Evolutionary conservation across 352 stramenopile species (phyloP), one percentile per base, ranked within the genome.

Genomic region (Globisporangium camurandrum): DNA sequence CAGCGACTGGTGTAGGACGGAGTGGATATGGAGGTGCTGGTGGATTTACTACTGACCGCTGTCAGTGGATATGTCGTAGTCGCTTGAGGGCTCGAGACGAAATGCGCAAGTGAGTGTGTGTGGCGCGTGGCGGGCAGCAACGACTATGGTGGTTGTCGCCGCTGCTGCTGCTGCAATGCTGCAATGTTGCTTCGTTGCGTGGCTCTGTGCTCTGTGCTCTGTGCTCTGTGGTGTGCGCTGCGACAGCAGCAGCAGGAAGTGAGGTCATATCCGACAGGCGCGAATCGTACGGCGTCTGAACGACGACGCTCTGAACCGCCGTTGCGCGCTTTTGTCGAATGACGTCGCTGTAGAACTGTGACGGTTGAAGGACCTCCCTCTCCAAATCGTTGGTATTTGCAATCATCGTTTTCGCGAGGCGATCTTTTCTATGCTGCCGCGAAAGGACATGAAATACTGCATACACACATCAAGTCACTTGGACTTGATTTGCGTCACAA

Each of bases 101-200:
- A 57, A 57, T 51, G 49, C 19, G 27, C 20, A 55, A 55, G 40
- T 48, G 46, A 24, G 37, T 22, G 14, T 47, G n/a, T 16, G 24
- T 37, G 42, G 42, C 23, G 24, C 42, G 20, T 37, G 31, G 31
- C 31, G n/a, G 31, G 4, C 31, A 37, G 39, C 39, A 44, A 44
- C 38, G 38, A n/a, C n/a, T n/a, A n/a, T n/a, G n/a, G n/a, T n/a
- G n/a, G n/a, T n/a, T n/a, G 38, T 19, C 30, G 30, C 6, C 30
- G 30, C 30, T 34, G 30, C 30, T 34, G 30, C 30, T 34, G 30
- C 30, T 34, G n/a, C n/a, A 34, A 6, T 34, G 30, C 30, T 34
- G 30, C 11, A 11, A 6, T 34, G 11, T 11, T 34, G 30, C 30
- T 34, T 6, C 30, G 30, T 11, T 34, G 31, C 10, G 31, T 37